A percentile compares a stretch with the other conserved stretches of the same genome.
These are phyloP conservation scores for Zasmidium cellare DNA, from an alignment of 2,329 filamentous ascomycete genomes.

Conservation along the genomic window DNA sequence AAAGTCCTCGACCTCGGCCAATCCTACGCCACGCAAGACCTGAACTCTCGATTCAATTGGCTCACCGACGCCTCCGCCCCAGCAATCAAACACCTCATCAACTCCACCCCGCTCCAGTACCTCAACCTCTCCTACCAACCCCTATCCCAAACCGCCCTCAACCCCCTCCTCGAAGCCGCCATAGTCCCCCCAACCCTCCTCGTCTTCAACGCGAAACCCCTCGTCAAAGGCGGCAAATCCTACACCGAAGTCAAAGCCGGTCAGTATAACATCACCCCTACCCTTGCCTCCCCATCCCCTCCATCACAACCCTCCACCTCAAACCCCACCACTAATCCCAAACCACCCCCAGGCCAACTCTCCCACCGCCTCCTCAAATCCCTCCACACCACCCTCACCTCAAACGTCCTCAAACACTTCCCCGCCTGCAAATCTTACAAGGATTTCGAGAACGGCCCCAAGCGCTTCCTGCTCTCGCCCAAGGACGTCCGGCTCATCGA, in stretches of 20 bases:
- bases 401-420: constrained; percentile 19
- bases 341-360: constrained; percentile 10
- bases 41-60: constrained; percentile 50
- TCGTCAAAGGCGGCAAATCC: constrained; percentile 33
- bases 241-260: constrained; percentile 24
- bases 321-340: too few species aligned
- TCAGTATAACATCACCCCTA: constrained; percentile 12
- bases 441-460: constrained; percentile 20
- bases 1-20: constrained; percentile 48
- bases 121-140: constrained; percentile 43
- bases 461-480: constrained; percentile 24
- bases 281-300: background rate
- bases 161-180: constrained; percentile 33
- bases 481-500: constrained; percentile 31
- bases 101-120: constrained; percentile 39
- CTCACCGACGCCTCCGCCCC: constrained; percentile 42
- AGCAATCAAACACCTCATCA: constrained; percentile 39
- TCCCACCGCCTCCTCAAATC: constrained; percentile 17
- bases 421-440: constrained; percentile 22
- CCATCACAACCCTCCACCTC: background rate
- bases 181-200: constrained; percentile 37
- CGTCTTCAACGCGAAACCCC: constrained; percentile 40
- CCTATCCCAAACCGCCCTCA: constrained; percentile 35
- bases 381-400: constrained; percentile 27
- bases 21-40: constrained; percentile 49